Conservation (phyloP, 176 grass and related monocot genomes). For the sorghum (Sorghum bicolor) region DNA sequence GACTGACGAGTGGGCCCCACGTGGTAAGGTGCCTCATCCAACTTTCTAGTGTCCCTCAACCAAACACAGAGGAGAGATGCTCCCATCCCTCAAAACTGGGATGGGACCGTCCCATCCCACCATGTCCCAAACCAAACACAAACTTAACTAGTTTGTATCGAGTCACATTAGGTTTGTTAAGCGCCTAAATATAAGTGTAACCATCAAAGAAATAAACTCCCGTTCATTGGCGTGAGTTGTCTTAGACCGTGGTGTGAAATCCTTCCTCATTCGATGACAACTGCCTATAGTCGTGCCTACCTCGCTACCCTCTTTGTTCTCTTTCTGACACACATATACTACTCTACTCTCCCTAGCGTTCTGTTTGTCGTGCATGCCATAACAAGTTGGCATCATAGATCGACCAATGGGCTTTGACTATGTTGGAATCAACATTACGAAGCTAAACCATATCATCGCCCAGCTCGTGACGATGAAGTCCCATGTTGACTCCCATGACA, state of each 20-base stretch:
- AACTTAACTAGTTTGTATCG: neutral
- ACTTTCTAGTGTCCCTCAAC: neutral
- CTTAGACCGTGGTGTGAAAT: neutral
- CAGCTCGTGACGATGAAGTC: neutral
- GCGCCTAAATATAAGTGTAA: neutral
- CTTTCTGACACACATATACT: neutral
- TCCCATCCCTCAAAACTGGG: neutral
- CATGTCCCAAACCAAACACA: neutral
- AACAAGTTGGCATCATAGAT: neutral
- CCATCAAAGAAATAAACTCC: neutral
- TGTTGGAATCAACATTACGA: neutral
- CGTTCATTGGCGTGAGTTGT: neutral
- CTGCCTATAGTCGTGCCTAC: neutral
- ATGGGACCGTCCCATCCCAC: neutral
- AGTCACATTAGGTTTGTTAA: neutral
- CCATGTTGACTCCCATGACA: neutral
- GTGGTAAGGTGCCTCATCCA: neutral
- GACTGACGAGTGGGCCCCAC: no score
- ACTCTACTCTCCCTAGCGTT: neutral
- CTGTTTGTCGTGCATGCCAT: neutral
- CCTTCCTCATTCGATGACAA: neutral
- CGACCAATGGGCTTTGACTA: neutral
- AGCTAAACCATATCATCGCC: neutral
- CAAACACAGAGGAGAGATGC: neutral
- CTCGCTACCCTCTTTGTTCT: neutral